These are phyloP conservation scores for Fusarium nelsonii DNA, from an alignment of 2,329 filamentous ascomycete genomes.

Conservation along the genomic window DNA sequence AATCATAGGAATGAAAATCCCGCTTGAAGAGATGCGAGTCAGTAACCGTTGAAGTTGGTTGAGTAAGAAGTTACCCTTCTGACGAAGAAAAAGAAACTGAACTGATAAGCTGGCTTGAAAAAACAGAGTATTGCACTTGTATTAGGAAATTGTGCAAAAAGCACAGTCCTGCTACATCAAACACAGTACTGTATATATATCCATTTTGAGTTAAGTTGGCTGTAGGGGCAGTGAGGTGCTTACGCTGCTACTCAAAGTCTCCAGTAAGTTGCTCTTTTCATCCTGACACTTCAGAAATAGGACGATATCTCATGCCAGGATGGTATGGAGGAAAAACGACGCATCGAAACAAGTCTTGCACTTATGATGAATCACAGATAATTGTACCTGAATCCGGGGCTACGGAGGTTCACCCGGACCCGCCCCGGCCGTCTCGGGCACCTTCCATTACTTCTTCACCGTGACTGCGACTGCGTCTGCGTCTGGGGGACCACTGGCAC, in stretches of 20 bases:
- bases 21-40: neutral
- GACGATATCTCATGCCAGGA: neutral
- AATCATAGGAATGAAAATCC: constrained; percentile 3
- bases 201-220: neutral
- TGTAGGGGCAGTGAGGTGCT: constrained; percentile 16
- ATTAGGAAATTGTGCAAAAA: neutral
- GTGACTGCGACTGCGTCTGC: constrained; percentile 32
- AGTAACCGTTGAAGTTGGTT: neutral
- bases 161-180: neutral
- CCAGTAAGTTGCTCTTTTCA: neutral
- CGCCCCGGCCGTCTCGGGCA: constrained; percentile 26
- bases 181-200: constrained; percentile 12
- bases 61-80: neutral
- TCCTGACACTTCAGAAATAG: neutral
- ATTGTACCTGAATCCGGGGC: constrained; percentile 11
- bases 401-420: constrained; percentile 28
- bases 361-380: neutral
- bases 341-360: neutral
- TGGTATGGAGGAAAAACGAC: too few species aligned
- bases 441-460: constrained; percentile 19
- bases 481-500: constrained; percentile 20
- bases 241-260: constrained; percentile 7
- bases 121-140: too few species aligned
- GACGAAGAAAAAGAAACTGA: too few species aligned
- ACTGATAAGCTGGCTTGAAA: neutral